phyloP scores from a whole-genome alignment of 129 eudicot species.

The Ambrosia artemisiifolia region DNA sequence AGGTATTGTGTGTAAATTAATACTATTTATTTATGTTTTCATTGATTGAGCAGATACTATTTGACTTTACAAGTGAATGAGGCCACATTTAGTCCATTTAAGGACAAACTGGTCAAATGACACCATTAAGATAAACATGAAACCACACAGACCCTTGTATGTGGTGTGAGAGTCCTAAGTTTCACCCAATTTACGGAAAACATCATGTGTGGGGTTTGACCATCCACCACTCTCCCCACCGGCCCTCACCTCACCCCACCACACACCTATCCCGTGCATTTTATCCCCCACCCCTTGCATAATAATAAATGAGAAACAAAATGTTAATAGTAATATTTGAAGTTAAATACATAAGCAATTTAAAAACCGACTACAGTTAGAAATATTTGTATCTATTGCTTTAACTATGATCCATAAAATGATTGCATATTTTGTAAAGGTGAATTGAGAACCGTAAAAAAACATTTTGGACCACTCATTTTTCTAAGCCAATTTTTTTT shows the following conservation, averaged over 20 bases:
- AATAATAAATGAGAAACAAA: no score
- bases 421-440: no score
- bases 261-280: background rate
- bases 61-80: conserved; percentile 5
- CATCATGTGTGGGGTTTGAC: conserved; percentile 23
- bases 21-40: background rate
- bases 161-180: conserved; percentile 21
- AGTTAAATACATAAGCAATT: no score
- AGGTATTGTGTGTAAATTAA: background rate
- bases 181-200: conserved; percentile 5
- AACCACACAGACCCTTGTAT: conserved; percentile 11
- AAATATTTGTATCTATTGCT: no score
- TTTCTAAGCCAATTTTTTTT: no score
- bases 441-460: no score
- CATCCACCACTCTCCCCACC: background rate
- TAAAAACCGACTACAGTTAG: no score
- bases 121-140: background rate
- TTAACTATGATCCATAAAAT: no score
- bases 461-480: no score
- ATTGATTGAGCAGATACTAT: background rate
- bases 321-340: no score
- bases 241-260: background rate
- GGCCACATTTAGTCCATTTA: background rate
- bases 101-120: conserved; percentile 7
- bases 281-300: background rate